phyloP scores from a whole-genome alignment of 2,329 filamentous ascomycete species.

The Emmonsia crescens region DNA sequence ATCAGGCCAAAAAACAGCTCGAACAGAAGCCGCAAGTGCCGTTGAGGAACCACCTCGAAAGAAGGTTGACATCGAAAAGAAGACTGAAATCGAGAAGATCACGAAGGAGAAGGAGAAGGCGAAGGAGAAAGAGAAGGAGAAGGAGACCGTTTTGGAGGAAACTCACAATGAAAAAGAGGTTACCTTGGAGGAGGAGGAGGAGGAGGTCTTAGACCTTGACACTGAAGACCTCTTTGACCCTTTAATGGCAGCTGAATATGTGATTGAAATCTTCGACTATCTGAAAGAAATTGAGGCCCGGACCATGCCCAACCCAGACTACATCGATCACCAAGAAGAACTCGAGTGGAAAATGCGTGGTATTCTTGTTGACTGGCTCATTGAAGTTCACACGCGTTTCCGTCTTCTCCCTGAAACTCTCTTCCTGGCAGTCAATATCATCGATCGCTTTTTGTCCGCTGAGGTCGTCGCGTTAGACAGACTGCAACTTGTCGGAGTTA shows the following conservation, averaged over 20 bases:
- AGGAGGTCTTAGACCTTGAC: conserved; percentile 53
- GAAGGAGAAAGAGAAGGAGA: neutral
- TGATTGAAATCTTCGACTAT: conserved; percentile 89
- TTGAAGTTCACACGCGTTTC: conserved; percentile 91
- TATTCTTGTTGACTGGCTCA: conserved; percentile 94
- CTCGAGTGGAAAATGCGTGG: conserved; percentile 98
- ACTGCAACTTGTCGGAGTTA: conserved; percentile 93
- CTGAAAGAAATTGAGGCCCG: conserved; percentile 77
- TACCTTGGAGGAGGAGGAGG: conserved; percentile 31
- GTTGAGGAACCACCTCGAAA: conserved; percentile 60
- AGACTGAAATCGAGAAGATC: conserved; percentile 13
- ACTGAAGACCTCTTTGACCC: conserved; percentile 84
- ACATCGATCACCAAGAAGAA: conserved; percentile 93
- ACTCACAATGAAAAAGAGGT: conserved; percentile 18
- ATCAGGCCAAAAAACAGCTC: conserved; percentile 44
- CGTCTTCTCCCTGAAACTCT: conserved; percentile 84
- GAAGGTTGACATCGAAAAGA: conserved; percentile 50
- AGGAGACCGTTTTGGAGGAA: neutral
- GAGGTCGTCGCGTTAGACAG: conserved; percentile 96
- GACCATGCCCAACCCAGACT: conserved; percentile 67
- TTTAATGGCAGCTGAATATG: conserved; percentile 94
- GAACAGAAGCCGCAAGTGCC: conserved; percentile 51
- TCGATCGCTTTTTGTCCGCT: conserved; percentile 87
- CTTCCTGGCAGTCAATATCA: conserved; percentile 91
- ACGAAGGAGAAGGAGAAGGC: neutral